These are phyloP conservation scores for Stephania cephalantha DNA, from an alignment of 164 flowering plant genomes.

Conservation along the genomic window DNA sequence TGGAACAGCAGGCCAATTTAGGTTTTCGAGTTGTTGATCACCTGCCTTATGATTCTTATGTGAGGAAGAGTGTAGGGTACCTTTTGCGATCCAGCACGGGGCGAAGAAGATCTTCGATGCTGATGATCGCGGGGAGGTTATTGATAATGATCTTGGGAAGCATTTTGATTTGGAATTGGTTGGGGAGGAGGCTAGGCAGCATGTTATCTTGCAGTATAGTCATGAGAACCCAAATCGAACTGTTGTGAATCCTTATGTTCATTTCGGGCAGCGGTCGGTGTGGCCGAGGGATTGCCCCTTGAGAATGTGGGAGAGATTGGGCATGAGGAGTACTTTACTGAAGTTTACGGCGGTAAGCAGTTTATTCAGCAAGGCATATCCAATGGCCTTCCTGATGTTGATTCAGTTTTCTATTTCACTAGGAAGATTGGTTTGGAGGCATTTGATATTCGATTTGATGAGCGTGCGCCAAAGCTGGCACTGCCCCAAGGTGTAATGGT, in stretches of 20 bases:
- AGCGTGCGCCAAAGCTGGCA: constrained; percentile 83
- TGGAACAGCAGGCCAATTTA: constrained; percentile 68
- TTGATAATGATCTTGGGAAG: constrained; percentile 71
- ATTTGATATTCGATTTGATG: constrained; percentile 84
- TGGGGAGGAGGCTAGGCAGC: constrained; percentile 75
- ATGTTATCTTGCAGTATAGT: constrained; percentile 72
- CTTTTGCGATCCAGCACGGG: constrained; percentile 93
- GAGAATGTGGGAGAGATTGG: constrained; percentile 85
- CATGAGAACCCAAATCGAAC: constrained; percentile 78
- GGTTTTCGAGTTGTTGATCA: constrained; percentile 70
- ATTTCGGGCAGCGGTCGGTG: constrained; percentile 94
- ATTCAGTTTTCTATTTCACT: constrained; percentile 94
- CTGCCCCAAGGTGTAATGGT: constrained; percentile 94
- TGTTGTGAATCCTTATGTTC: constrained; percentile 84
- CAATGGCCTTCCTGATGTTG: constrained; percentile 95
- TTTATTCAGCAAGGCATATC: constrained; percentile 94
- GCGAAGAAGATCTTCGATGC: constrained; percentile 89
- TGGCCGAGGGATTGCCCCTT: constrained; percentile 98
- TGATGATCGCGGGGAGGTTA: constrained; percentile 83
- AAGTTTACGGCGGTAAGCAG: constrained; percentile 84
- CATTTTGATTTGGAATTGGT: constrained; percentile 89
- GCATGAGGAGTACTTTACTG: constrained; percentile 89
- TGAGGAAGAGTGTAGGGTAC: constrained; percentile 84
- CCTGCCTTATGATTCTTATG: constrained; percentile 80
- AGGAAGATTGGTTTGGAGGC: constrained; percentile 74